phyloP scores from a whole-genome alignment of 371 early-diverging fungal species.

The Mucor irregularis region DNA sequence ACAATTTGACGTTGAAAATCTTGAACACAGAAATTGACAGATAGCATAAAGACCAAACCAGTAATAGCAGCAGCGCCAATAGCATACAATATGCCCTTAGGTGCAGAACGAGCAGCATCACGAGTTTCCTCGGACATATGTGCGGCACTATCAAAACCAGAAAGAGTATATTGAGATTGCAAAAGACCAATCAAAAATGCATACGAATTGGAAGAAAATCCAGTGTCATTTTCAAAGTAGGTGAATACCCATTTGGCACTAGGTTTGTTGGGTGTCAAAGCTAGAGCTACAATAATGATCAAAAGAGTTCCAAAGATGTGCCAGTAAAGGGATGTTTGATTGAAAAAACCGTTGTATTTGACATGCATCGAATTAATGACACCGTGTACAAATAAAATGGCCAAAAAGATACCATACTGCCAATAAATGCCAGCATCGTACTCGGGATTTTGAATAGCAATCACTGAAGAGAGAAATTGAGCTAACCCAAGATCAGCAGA shows the following conservation, averaged over 20 bases:
- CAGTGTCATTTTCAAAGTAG: slow-evolving; percentile 41
- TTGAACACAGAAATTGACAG: slow-evolving; percentile 47
- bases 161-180: slow-evolving; percentile 54
- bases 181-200: slow-evolving; percentile 42
- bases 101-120: slow-evolving; percentile 60
- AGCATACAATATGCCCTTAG: slow-evolving; percentile 59
- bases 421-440: slow-evolving; percentile 41
- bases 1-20: slow-evolving; percentile 48
- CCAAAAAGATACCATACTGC: slow-evolving; percentile 45
- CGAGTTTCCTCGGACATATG: slow-evolving; percentile 76
- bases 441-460: slow-evolving; percentile 36
- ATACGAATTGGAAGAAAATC: slow-evolving; percentile 32
- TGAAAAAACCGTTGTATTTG: slow-evolving; percentile 53
- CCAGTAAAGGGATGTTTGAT: slow-evolving; percentile 59
- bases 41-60: slow-evolving; percentile 49
- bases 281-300: slow-evolving; percentile 57
- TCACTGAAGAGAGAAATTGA: slow-evolving; percentile 48
- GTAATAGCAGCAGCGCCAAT: slow-evolving; percentile 48
- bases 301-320: slow-evolving; percentile 58
- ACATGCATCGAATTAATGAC: slow-evolving; percentile 57
- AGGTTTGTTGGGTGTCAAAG: slow-evolving; percentile 47
- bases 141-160: slow-evolving; percentile 71
- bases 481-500: slow-evolving; percentile 57
- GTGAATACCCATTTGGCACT: slow-evolving; percentile 45
- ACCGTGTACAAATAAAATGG: slow-evolving; percentile 52